Evolutionary conservation across 1,284 basidiomycete genomes (phyloP).

Genomic region (Heimioporus retisporus): DNA sequence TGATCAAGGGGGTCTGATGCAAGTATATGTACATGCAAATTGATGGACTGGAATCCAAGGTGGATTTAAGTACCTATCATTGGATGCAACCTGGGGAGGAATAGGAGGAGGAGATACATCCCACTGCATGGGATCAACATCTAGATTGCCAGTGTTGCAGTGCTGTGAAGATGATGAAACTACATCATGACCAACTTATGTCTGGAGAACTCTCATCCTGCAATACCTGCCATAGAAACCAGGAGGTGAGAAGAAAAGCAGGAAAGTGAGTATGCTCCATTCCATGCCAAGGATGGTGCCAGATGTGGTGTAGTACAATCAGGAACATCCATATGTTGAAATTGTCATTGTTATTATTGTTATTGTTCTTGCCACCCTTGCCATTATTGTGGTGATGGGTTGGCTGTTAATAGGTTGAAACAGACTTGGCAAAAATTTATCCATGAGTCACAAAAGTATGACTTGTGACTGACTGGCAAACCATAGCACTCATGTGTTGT

Average conservation of each 20-base stretch:
- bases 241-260: not conserved
- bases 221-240: not conserved
- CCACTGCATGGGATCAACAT: not conserved
- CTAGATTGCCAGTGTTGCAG: not conserved
- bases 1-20: not conserved
- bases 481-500: too few species aligned
- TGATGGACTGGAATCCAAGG: not conserved
- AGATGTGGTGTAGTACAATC: not conserved
- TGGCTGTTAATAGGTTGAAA: too few species aligned
- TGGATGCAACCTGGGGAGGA: not conserved
- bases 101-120: not conserved
- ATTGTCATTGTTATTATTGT: too few species aligned
- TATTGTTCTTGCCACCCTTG: too few species aligned
- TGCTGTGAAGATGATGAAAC: not conserved
- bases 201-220: not conserved
- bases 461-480: too few species aligned
- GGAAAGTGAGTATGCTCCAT: not conserved
- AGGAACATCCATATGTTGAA: not conserved
- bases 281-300: not conserved
- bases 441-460: too few species aligned
- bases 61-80: constrained; percentile 3
- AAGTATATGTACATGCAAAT: constrained; percentile 6
- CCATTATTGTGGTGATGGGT: too few species aligned
- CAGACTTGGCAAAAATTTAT: too few species aligned
- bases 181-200: not conserved